Conservation (phyloP, 2,329 filamentous ascomycete genomes). For the Pseudomassariella vexata region DNA sequence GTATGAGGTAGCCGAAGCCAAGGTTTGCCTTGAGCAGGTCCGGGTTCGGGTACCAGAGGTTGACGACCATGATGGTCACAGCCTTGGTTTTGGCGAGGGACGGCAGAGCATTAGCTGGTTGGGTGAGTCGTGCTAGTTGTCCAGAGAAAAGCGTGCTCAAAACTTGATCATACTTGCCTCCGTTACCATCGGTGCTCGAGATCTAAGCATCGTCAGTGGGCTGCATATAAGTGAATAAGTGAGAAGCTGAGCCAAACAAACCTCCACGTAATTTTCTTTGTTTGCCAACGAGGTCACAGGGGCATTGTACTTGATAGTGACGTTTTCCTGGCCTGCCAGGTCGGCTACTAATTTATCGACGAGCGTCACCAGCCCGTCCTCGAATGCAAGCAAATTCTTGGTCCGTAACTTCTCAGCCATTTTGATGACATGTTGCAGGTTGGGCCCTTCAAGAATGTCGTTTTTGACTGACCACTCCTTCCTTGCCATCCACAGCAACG, state of each 20-base stretch:
- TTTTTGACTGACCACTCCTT: conserved; percentile 14
- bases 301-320: conserved; percentile 47
- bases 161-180: conserved; percentile 45
- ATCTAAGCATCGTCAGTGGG: conserved; percentile 1
- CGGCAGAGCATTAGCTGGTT: conserved; percentile 31
- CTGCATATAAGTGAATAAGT: not conserved
- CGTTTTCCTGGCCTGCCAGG: conserved; percentile 49
- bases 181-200: conserved; percentile 12
- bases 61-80: conserved; percentile 86
- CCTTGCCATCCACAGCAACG: conserved; percentile 6
- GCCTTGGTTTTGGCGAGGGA: conserved; percentile 50
- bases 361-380: conserved; percentile 58
- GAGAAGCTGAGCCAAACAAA: no score
- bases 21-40: conserved; percentile 53
- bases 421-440: conserved; percentile 11
- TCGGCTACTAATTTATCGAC: conserved; percentile 45
- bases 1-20: conserved; percentile 91
- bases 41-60: conserved; percentile 71
- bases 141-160: conserved; percentile 58
- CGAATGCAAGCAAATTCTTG: conserved; percentile 40
- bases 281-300: conserved; percentile 41
- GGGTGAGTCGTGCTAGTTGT: conserved; percentile 32
- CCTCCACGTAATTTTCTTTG: conserved; percentile 32
- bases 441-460: conserved; percentile 18
- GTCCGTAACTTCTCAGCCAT: conserved; percentile 21